phyloP scores from a whole-genome alignment of 306 rosid genomes.

The Argentina anserina region DNA sequence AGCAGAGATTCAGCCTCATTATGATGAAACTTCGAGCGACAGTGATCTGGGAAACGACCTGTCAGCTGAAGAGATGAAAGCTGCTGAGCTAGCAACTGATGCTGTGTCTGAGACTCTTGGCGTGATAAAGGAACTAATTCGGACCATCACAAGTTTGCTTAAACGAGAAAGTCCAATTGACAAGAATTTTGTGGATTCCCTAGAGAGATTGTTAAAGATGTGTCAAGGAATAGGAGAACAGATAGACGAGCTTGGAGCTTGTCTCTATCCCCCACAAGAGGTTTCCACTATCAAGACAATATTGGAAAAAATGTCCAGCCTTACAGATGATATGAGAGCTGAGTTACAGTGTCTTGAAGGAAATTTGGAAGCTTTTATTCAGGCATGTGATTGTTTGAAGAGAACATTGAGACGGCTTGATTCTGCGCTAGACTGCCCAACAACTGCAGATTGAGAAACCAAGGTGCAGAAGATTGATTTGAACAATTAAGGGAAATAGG shows the following conservation, averaged over 20 bases:
- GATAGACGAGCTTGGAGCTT: slow-evolving; percentile 89
- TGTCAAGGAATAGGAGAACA: slow-evolving; percentile 59
- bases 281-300: slow-evolving; percentile 42
- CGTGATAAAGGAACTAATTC: slow-evolving; percentile 70
- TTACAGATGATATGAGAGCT: slow-evolving; percentile 44
- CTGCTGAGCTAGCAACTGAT: slow-evolving; percentile 49
- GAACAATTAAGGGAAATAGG: slow-evolving; percentile 21
- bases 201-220: slow-evolving; percentile 72
- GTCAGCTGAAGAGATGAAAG: slow-evolving; percentile 80
- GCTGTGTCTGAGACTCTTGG: slow-evolving; percentile 58
- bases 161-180: slow-evolving; percentile 58
- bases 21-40: slow-evolving; percentile 43
- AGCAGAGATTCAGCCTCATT: slow-evolving; percentile 29
- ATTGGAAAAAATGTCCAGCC: slow-evolving; percentile 48
- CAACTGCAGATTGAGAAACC: slow-evolving; percentile 36
- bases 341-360: slow-evolving; percentile 48
- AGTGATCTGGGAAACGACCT: slow-evolving; percentile 80
- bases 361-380: slow-evolving; percentile 46
- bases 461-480: slow-evolving; percentile 45
- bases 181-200: slow-evolving; percentile 46
- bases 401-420: slow-evolving; percentile 44
- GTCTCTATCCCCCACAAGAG: slow-evolving; percentile 93
- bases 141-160: slow-evolving; percentile 64
- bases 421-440: slow-evolving; percentile 33
- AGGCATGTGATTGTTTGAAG: slow-evolving; percentile 52